Base-by-base conservation (phyloP, 805 yeast genomes). In the Kazachstania martiniae region DNA sequence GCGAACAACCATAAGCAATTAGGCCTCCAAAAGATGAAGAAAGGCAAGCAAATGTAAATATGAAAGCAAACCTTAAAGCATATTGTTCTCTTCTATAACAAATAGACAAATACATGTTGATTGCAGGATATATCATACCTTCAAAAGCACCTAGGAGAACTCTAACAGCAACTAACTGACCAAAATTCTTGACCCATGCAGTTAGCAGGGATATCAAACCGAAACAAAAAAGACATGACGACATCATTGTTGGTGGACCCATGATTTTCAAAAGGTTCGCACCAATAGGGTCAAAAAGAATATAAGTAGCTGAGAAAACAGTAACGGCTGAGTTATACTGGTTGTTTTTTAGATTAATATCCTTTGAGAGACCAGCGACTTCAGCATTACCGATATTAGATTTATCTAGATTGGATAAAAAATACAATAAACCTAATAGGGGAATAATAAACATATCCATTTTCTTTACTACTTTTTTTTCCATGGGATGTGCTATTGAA, bases 311-410 rank as follows among this genome's bases (percentile, higher is more conserved):
- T 38, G 57, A 71, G 22, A 68, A 56, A 1, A 71, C 58, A 6
- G 72, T 61, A 4, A 66, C 67, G 18, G 61, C 63, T 23, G 58
- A 59, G 16, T 66, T 62, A 42, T 58, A 68, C 40, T 69, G 63
- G 15, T 46, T 51, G 1, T 58, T 59, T 2, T 51, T 43, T 17
- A 70, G 46, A 6, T 58, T 54, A 13, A 70, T 35, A 33, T 61
- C 67, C 18, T 56, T 55, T 0, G 59, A 49, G 38, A 72, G 41
- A 4, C 79, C 78, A 10, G 74, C 77, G 3, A 68, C 60, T 26
- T 62, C 62, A 8, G 78, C 78, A 44, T 73, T 73, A 42, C 78
- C 77, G 33, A 73, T 69, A 44, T 72, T 72, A 10, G 75, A 67
- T 37, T 70, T 62, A 49, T 73, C 79, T 35, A 73, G 51, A 29